Evolutionary conservation across 2,329 filamentous ascomycete genomes (phyloP), one percentile per base, ranked within the genome.

Genomic region (Onygena corvina): DNA sequence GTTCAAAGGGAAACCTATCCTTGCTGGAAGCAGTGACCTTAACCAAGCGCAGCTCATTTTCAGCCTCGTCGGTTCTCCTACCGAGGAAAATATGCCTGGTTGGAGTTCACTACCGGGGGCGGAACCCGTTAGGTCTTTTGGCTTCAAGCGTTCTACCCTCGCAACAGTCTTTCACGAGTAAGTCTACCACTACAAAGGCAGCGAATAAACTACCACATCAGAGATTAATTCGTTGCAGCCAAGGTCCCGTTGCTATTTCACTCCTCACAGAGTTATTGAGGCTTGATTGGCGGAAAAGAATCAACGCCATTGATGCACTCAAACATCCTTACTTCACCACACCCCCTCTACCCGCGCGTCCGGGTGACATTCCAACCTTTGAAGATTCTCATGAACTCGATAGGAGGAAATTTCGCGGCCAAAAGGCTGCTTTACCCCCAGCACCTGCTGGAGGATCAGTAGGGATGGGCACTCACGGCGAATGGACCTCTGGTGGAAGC

Each of bases 331-430:
- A 95, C 66, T 96, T 98, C 70, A 82, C 79, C 53, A 84, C 79
- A 50, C 67, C 76, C 1, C 92, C 92, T 3, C 72, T 84, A 3
- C 92, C 92, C 6, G 81, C 89, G 33, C 77, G 78, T 49, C 87
- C 92, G 1, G 82, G 84, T 55, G 88, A 96, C 46, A 76, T 98
- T n/a, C 92, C 92, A 1, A 77, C 72, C 12, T 96, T 94, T 60
- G 86, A 94, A 62, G 90, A 95, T 60, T 94, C 88, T 38, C 92
- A 98, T 66, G 92, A 98, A 66, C 73, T 96, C n/a, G 92, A 98
- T 63, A 79, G 90, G 46, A 80, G 88, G 63, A 93, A 90, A 67
- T 90, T 88, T 58, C 83, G 93, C 56, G 84, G 88, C n/a, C 83
- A 92, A 60, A 86, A 86, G 61, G 84, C 84, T 18, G 84, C 82